These are phyloP conservation scores for Dothistroma pini DNA, from an alignment of 2,329 filamentous ascomycete genomes.

Conservation along the genomic window DNA sequence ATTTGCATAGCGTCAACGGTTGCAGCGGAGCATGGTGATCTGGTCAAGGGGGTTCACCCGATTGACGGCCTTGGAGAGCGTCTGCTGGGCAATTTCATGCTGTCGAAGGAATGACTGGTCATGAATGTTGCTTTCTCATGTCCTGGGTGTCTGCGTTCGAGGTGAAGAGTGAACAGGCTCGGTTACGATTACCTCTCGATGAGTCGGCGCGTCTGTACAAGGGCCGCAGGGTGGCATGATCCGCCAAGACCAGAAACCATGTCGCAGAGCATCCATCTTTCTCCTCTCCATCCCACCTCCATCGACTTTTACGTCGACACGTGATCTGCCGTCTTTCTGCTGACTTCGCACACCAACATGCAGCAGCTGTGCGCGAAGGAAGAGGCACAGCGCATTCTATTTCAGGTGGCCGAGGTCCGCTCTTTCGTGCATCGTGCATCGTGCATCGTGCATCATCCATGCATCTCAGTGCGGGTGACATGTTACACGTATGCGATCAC, in stretches of 20 bases:
- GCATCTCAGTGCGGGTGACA: too few relatives aligned
- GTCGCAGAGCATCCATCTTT: neutral
- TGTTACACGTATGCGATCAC: too few relatives aligned
- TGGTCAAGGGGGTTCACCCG: neutral
- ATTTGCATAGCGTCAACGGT: neutral
- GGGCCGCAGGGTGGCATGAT: neutral
- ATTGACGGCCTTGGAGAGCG: neutral
- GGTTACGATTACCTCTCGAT: too few relatives aligned
- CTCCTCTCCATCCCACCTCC: neutral
- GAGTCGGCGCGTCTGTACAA: too few relatives aligned
- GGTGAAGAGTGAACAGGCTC: too few relatives aligned
- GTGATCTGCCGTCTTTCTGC: neutral
- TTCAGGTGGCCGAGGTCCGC: neutral
- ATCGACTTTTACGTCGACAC: neutral
- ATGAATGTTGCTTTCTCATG: too few relatives aligned
- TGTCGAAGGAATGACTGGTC: neutral
- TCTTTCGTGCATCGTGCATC: neutral
- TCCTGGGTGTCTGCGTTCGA: too few relatives aligned
- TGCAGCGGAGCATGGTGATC: neutral
- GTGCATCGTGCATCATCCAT: too few relatives aligned
- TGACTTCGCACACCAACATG: neutral
- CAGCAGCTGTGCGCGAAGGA: neutral
- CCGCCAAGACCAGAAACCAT: neutral
- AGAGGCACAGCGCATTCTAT: neutral
- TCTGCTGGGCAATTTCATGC: neutral